Conservation (phyloP, 345 rosid species). For the Eucalyptus cladocalyx region DNA sequence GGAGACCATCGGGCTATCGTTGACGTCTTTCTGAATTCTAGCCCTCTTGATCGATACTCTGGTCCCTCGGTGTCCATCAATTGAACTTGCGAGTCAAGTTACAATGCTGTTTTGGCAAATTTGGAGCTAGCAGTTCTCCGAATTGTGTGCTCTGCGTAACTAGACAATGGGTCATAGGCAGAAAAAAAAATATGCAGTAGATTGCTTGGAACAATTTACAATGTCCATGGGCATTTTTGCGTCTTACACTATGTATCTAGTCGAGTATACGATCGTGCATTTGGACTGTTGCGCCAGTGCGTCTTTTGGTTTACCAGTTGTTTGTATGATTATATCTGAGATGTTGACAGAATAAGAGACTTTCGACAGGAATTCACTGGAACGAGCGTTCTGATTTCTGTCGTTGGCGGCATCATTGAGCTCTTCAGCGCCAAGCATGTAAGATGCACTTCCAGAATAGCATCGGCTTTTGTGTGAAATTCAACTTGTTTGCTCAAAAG, state of each 20-base stretch:
- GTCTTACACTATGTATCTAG: not conserved
- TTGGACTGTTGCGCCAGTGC: not conserved
- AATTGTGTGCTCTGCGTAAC: not conserved
- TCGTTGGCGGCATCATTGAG: constrained; percentile 72
- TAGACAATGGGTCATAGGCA: not conserved
- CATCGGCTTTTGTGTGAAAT: not conserved
- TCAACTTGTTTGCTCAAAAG: not conserved
- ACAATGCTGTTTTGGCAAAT: not conserved
- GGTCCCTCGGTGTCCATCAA: not conserved
- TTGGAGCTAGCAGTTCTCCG: not conserved
- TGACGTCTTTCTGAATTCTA: not conserved
- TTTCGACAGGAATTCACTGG: constrained; percentile 33
- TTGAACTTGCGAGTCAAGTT: not conserved
- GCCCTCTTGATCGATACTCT: not conserved
- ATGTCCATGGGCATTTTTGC: not conserved
- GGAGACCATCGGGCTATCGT: not conserved
- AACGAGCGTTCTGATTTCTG: constrained; percentile 65
- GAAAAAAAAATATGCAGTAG: not conserved
- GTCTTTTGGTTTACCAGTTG: not conserved
- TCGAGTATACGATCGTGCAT: not conserved
- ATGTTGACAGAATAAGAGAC: not conserved
- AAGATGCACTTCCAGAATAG: not conserved
- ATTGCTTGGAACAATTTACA: not conserved
- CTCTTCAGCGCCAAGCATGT: constrained; percentile 52
- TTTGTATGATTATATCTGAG: not conserved